phyloP scores from a whole-genome alignment of 2,329 filamentous ascomycete genomes.

The Phaeosphaeriaceae sp. region DNA sequence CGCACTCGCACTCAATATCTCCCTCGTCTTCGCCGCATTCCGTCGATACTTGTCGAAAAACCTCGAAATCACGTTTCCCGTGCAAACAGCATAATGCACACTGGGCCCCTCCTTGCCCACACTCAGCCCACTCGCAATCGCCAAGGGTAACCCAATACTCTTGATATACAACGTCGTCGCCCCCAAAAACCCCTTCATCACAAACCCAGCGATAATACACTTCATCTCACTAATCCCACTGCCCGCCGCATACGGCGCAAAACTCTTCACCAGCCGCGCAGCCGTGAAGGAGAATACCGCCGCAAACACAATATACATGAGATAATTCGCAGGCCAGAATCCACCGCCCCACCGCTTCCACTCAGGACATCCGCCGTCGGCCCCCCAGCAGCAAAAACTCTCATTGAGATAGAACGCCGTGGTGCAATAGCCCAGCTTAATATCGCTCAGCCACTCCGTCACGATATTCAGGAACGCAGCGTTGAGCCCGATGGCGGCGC shows the following conservation, averaged over 20 bases:
- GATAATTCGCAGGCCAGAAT: slow-evolving; percentile 79
- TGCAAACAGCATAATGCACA: slow-evolving; percentile 98
- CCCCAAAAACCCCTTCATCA: slow-evolving; percentile 98
- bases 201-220: slow-evolving; percentile 97
- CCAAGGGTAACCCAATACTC: slow-evolving; percentile 85
- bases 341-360: slow-evolving; percentile 91
- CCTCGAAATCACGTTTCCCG: slow-evolving; percentile 92
- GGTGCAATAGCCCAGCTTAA: slow-evolving; percentile 94
- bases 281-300: slow-evolving; percentile 82
- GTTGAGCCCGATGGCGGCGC: slow-evolving; percentile 90
- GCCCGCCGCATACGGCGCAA: slow-evolving; percentile 93
- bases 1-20: slow-evolving; percentile 92
- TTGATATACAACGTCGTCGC: slow-evolving; percentile 94
- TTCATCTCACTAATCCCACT: slow-evolving; percentile 99
- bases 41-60: slow-evolving; percentile 90
- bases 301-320: slow-evolving; percentile 86
- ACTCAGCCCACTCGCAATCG: slow-evolving; percentile 91
- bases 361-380: slow-evolving; percentile 84
- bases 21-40: slow-evolving; percentile 91
- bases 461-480: slow-evolving; percentile 93
- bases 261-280: slow-evolving; percentile 84
- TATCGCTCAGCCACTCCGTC: slow-evolving; percentile 94
- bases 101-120: slow-evolving; percentile 97
- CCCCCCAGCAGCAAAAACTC: slow-evolving; percentile 97
- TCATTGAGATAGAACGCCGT: slow-evolving; percentile 98